These are phyloP conservation scores for Mollisiaceae sp. DNA, from an alignment of 2,329 filamentous ascomycete species.

Conservation along the genomic window DNA sequence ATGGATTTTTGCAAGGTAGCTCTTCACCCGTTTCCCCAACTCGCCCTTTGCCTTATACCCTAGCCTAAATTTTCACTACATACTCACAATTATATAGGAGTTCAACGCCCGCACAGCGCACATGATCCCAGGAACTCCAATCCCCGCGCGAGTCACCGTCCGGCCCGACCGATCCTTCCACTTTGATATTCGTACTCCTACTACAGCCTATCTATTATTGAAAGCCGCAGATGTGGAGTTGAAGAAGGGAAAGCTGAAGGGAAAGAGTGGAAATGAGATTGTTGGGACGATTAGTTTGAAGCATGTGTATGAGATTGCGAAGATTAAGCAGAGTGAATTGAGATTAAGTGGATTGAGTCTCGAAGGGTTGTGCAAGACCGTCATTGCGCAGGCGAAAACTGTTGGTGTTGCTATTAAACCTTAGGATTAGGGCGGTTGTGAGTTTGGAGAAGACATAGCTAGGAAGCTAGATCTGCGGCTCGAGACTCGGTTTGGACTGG, in stretches of 20 bases:
- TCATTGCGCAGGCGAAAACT: slow-evolving; percentile 77
- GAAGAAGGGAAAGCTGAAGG: slow-evolving; percentile 77
- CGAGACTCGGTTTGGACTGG: background rate
- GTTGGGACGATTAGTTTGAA: slow-evolving; percentile 91
- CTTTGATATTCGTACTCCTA: slow-evolving; percentile 92
- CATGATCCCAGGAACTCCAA: slow-evolving; percentile 80
- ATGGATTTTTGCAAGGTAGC: slow-evolving; percentile 99
- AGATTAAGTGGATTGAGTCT: slow-evolving; percentile 74
- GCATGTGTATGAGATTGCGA: slow-evolving; percentile 96
- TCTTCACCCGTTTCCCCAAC: slow-evolving; percentile 7
- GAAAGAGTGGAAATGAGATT: slow-evolving; percentile 73
- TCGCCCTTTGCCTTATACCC: slow-evolving; percentile 22
- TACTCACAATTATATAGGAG: slow-evolving; percentile 62
- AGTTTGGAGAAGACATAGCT: background rate
- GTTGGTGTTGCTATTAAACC: slow-evolving; percentile 75
- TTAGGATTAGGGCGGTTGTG: slow-evolving; percentile 42
- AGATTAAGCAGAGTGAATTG: slow-evolving; percentile 86
- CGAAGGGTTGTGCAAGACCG: slow-evolving; percentile 72
- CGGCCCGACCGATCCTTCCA: slow-evolving; percentile 91
- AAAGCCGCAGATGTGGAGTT: slow-evolving; percentile 77
- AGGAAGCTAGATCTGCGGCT: too few relatives aligned
- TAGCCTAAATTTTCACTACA: slow-evolving; percentile 10
- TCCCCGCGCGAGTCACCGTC: slow-evolving; percentile 89
- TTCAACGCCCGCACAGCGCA: slow-evolving; percentile 95
- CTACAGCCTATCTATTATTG: slow-evolving; percentile 89